A percentile compares a stretch with the other conserved stretches of the same genome.
Conservation (phyloP, 2,329 filamentous ascomycete genomes). For the Nemania diffusa region DNA sequence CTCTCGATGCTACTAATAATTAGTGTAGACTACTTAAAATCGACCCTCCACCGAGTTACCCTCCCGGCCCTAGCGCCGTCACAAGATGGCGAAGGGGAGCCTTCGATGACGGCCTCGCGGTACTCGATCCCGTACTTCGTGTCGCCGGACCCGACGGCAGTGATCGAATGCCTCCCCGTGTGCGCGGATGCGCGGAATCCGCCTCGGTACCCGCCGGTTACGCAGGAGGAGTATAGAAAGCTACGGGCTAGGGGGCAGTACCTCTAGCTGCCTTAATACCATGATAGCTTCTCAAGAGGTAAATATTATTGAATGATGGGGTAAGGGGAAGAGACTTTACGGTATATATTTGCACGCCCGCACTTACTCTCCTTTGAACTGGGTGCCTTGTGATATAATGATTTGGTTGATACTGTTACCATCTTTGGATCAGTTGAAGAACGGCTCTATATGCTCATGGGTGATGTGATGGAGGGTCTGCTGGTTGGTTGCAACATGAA, state of each 20-base stretch:
- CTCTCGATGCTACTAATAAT: slow-evolving; percentile 15
- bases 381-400: no score
- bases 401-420: no score
- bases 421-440: no score
- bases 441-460: no score
- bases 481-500: not conserved
- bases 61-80: slow-evolving; percentile 51
- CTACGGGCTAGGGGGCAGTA: slow-evolving; percentile 48
- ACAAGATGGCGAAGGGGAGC: slow-evolving; percentile 32
- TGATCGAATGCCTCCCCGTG: slow-evolving; percentile 63
- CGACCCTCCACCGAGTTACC: slow-evolving; percentile 64
- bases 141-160: slow-evolving; percentile 58
- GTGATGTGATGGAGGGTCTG: no score
- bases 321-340: not conserved
- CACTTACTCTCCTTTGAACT: no score
- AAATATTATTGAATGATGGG: not conserved
- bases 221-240: slow-evolving; percentile 45
- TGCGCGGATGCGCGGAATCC: slow-evolving; percentile 56
- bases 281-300: not conserved
- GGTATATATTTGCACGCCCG: no score
- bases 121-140: slow-evolving; percentile 72
- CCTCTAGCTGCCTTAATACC: slow-evolving; percentile 24
- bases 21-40: slow-evolving; percentile 57
- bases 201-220: slow-evolving; percentile 60
- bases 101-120: slow-evolving; percentile 59